A percentile compares a stretch with the other conserved stretches of the same genome.
phyloP scores from a whole-genome alignment of 305 asterid species.

The Petunia hybrid region DNA sequence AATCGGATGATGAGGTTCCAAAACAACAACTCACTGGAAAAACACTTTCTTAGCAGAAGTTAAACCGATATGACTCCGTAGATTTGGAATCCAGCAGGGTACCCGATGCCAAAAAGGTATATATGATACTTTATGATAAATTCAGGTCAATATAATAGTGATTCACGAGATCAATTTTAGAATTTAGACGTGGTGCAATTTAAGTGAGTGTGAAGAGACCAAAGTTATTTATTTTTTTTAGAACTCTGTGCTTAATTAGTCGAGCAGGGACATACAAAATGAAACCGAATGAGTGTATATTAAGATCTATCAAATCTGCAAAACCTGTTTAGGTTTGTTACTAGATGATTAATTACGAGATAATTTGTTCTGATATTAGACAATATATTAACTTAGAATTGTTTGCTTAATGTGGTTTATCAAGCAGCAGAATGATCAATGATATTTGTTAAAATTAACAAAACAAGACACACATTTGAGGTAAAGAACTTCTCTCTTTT shows the following conservation, averaged over 20 bases:
- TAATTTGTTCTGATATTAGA: no score
- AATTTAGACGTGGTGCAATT: neutral
- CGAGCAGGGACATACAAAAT: neutral
- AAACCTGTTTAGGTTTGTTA: neutral
- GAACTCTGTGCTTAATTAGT: neutral
- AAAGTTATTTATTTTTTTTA: neutral
- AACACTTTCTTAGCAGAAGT: conserved; percentile 37
- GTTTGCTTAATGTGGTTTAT: neutral
- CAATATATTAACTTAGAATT: neutral
- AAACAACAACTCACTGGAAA: conserved; percentile 29
- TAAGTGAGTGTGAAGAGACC: no score
- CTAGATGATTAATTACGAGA: neutral
- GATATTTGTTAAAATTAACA: neutral
- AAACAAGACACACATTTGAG: no score
- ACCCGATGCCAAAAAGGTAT: neutral
- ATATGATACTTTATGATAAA: neutral
- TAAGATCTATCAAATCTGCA: neutral
- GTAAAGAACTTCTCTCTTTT: no score
- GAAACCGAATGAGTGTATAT: no score
- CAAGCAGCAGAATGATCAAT: neutral
- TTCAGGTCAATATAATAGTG: conserved; percentile 32
- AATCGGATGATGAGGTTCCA: neutral
- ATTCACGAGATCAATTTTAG: neutral
- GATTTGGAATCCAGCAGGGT: conserved; percentile 48
- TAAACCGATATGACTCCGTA: conserved; percentile 48